phyloP scores from a whole-genome alignment of 1,139 yeast species.

The Yamadazyma blattariae region DNA sequence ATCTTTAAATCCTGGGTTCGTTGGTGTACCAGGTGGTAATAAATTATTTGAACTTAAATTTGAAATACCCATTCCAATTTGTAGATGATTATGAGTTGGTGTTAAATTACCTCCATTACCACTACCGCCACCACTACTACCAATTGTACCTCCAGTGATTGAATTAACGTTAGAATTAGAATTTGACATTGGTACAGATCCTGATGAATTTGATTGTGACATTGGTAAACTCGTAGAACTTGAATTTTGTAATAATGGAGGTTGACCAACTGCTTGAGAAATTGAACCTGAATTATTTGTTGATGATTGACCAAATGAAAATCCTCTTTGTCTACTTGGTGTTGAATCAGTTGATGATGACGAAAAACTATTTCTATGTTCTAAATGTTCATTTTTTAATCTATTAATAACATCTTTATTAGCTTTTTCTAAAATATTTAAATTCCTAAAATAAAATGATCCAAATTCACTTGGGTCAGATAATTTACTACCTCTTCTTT shows the following conservation, averaged over 20 bases:
- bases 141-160: too few species aligned
- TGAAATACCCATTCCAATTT: conserved; percentile 8
- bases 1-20: conserved; percentile 11
- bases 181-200: neutral
- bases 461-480: conserved; percentile 88
- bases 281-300: neutral
- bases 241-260: conserved; percentile 1
- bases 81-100: neutral
- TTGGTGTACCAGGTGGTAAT: conserved; percentile 6
- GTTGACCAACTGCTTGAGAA: neutral
- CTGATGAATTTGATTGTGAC: neutral
- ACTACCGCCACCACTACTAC: neutral
- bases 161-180: neutral
- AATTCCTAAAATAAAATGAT: conserved; percentile 83
- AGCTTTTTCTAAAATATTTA: conserved; percentile 88
- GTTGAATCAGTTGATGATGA: conserved; percentile 44
- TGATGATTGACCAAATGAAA: conserved; percentile 24
- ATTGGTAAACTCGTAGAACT: conserved; percentile 2
- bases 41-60: conserved; percentile 5
- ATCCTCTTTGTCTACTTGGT: conserved; percentile 39
- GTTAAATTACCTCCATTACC: neutral
- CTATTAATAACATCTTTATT: conserved; percentile 90
- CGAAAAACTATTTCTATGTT: conserved; percentile 39
- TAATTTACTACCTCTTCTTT: conserved; percentile 63
- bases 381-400: conserved; percentile 77